phyloP scores from a whole-genome alignment of 2,329 filamentous ascomycete genomes.

The Exophiala calicioides region DNA sequence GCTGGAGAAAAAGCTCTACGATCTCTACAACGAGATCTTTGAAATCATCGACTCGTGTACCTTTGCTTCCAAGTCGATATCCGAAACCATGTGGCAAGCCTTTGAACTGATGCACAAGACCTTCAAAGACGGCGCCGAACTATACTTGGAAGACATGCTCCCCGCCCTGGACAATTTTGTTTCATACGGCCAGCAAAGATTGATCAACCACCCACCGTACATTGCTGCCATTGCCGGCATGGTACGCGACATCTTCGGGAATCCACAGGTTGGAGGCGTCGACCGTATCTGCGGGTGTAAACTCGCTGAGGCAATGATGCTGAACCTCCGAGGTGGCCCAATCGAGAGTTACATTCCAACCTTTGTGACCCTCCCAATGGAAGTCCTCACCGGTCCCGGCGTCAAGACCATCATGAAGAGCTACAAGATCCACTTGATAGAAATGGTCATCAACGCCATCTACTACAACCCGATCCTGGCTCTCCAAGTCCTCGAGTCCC shows the following conservation, averaged over 20 bases:
- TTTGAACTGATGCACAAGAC: constrained; percentile 96
- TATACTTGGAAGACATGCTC: constrained; percentile 98
- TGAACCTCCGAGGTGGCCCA: constrained; percentile 77
- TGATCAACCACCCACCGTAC: constrained; percentile 82
- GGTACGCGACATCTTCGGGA: constrained; percentile 91
- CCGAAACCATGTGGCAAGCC: constrained; percentile 95
- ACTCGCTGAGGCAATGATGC: constrained; percentile 93
- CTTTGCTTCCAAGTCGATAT: constrained; percentile 94
- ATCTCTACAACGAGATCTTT: constrained; percentile 97
- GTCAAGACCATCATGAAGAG: constrained; percentile 74
- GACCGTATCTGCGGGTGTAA: constrained; percentile 98
- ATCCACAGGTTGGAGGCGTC: constrained; percentile 87
- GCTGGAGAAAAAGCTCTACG: constrained; percentile 95
- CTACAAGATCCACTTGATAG: constrained; percentile 94
- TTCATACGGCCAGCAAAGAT: constrained; percentile 78
- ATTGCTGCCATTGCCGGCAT: constrained; percentile 87
- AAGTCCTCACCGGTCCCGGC: constrained; percentile 71
- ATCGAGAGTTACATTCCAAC: constrained; percentile 86
- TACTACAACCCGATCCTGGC: constrained; percentile 92
- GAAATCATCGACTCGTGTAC: constrained; percentile 99
- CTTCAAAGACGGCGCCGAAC: constrained; percentile 94
- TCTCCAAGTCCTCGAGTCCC: constrained; percentile 82
- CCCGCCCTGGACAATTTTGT: constrained; percentile 98
- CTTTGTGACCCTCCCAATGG: constrained; percentile 89
- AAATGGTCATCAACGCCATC: constrained; percentile 97